Evolutionary conservation across 2,329 filamentous ascomycete genomes (phyloP).

Genomic region (Penicillium sp.): DNA sequence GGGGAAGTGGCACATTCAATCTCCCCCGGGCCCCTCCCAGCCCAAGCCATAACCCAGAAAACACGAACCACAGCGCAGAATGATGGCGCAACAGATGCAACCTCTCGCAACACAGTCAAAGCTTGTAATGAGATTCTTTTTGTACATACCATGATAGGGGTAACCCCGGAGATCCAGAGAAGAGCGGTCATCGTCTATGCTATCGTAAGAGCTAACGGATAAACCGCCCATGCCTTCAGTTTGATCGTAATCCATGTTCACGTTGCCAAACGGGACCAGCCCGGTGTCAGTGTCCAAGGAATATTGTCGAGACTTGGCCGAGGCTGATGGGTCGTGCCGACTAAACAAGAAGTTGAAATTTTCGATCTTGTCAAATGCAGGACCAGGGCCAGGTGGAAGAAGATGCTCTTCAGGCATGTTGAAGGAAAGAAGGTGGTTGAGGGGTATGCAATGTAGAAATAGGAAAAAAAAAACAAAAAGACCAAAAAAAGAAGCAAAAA

Average conservation of each 20-base stretch:
- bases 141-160: slow-evolving; percentile 41
- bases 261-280: slow-evolving; percentile 32
- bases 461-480: slow-evolving; percentile 3
- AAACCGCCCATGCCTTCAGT: slow-evolving; percentile 42
- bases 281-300: slow-evolving; percentile 39
- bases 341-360: slow-evolving; percentile 40
- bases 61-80: slow-evolving; percentile 28
- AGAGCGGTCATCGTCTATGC: slow-evolving; percentile 41
- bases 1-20: slow-evolving; percentile 2
- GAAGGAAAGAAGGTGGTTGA: slow-evolving; percentile 8
- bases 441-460: slow-evolving; percentile 6
- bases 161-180: slow-evolving; percentile 40
- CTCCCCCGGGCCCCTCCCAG: neutral
- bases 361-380: slow-evolving; percentile 35
- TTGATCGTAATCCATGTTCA: slow-evolving; percentile 42
- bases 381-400: slow-evolving; percentile 24
- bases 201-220: slow-evolving; percentile 44
- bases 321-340: slow-evolving; percentile 32
- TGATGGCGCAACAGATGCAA: slow-evolving; percentile 38
- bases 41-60: neutral
- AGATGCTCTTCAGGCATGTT: slow-evolving; percentile 37
- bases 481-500: slow-evolving; percentile 5
- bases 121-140: slow-evolving; percentile 13
- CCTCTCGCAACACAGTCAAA: slow-evolving; percentile 21
- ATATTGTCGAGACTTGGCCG: slow-evolving; percentile 36